Percentiles rank a stretch among this genome's conserved stretches.
These are phyloP conservation scores for Heracleum sosnowskyi DNA, from an alignment of 129 eudicot genomes.

Conservation along the genomic window DNA sequence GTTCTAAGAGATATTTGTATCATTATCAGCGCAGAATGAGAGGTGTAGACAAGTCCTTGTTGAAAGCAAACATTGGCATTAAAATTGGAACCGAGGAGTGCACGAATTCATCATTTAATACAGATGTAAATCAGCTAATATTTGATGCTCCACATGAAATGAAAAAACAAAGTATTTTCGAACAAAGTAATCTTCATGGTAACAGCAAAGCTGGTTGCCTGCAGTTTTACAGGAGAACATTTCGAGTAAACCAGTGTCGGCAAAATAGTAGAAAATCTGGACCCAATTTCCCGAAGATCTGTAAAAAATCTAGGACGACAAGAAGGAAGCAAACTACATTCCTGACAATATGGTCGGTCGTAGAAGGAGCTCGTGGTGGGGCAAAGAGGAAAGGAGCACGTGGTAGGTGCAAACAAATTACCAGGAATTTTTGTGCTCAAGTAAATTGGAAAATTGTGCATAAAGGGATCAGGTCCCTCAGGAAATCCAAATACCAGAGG, in stretches of 20 bases:
- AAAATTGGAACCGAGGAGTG: neutral
- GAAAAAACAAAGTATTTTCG: neutral
- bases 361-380: neutral
- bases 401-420: conserved; percentile 3
- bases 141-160: neutral
- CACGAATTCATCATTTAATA: neutral
- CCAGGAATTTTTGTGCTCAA: neutral
- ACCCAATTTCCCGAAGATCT: conserved; percentile 30
- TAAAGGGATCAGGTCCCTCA: neutral
- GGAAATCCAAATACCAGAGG: neutral
- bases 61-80: no score
- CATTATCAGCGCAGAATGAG: conserved; percentile 24
- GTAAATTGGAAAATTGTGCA: neutral
- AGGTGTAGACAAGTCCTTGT: neutral
- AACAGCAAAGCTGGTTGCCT: neutral
- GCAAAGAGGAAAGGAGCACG: neutral
- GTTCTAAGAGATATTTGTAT: conserved; percentile 8
- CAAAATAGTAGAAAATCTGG: conserved; percentile 29
- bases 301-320: conserved; percentile 27
- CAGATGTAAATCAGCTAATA: neutral
- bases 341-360: neutral
- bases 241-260: conserved; percentile 25
- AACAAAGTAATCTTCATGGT: neutral
- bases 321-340: conserved; percentile 17
- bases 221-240: conserved; percentile 27